These are phyloP conservation scores for Tagetes erecta DNA, from an alignment of 129 eudicot species.

Conservation along the genomic window DNA sequence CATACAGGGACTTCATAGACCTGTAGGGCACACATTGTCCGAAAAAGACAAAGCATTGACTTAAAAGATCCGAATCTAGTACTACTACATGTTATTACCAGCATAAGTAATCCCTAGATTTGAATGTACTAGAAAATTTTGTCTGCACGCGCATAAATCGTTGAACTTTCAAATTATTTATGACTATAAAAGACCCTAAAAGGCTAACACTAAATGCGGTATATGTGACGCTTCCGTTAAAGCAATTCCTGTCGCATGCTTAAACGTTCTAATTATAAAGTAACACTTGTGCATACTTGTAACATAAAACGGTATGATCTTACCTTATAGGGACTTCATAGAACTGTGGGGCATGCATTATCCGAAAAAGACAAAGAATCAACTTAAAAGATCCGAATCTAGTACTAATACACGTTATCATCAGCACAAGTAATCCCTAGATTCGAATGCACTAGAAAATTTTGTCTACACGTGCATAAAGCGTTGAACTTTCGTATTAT, in stretches of 20 bases:
- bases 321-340: no score
- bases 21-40: no score
- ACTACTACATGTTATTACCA: constrained; percentile 10
- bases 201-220: constrained; percentile 1
- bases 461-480: neutral
- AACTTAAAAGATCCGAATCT: constrained; percentile 3
- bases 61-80: constrained; percentile 2
- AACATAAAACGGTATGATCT: no score
- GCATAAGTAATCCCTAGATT: constrained; percentile 16
- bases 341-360: no score
- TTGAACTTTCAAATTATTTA: neutral
- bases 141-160: neutral
- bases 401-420: constrained; percentile 13
- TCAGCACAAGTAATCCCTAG: constrained; percentile 15
- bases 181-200: constrained; percentile 10
- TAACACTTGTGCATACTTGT: no score
- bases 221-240: neutral
- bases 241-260: neutral
- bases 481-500: neutral
- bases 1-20: no score
- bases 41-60: constrained; percentile 2
- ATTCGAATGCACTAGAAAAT: neutral
- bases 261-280: no score
- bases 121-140: neutral
- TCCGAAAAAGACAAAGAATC: neutral